Base-by-base conservation (phyloP, 345 rosid species). In the Trapa bicornis region DNA sequence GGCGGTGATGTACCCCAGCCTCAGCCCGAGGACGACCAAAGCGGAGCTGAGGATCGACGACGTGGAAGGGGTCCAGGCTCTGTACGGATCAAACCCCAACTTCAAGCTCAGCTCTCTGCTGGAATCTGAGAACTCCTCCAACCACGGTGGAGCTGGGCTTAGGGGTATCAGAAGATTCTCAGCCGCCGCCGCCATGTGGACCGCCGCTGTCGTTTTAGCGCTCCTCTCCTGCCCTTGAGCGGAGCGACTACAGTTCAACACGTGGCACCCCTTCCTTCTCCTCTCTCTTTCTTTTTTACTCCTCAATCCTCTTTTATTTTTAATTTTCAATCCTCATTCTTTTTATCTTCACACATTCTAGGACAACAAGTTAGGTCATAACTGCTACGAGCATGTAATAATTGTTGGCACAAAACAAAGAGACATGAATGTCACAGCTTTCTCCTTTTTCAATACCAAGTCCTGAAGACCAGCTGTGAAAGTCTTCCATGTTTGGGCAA, bases 1-100 rank as follows among this genome's bases (percentile, higher is more conserved):
- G 37, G 94, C 99, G 5, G 96, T 94, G 72, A 94, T 94, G 99
- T 94, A 88, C 62, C 97, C 99, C 16, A 91, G 86, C 78, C 70
- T 94, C 68, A 86, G 78, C 16, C 95, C 97, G 0, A 74, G 91
- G 72, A 81, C 78, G 0, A 81, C 61, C 70, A 89, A 85, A 65
- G 86, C 80, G 70, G 93, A 86, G 67, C 82, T 92, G 0, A 86
- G 74, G 74, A 75, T 86, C 3, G 96, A 92, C 67, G 98, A 92
- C 69, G 92, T 88, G 80, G 85, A 87, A n/a, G 97, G 98, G 1
- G 74, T 86, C 16, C 83, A 89, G 48, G 85, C 85, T 7, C 66
- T 92, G 48, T 92, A 89, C 29, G 97, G 97, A 39, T 68, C 86
- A 62, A 92, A 93, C 37, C 98, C 98, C 0, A 83, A 82, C 56